Percentiles rank a stretch among this genome's conserved stretches.
These are phyloP conservation scores for Zea mays DNA, from an alignment of 176 grass and related monocot genomes.

Conservation along the genomic window DNA sequence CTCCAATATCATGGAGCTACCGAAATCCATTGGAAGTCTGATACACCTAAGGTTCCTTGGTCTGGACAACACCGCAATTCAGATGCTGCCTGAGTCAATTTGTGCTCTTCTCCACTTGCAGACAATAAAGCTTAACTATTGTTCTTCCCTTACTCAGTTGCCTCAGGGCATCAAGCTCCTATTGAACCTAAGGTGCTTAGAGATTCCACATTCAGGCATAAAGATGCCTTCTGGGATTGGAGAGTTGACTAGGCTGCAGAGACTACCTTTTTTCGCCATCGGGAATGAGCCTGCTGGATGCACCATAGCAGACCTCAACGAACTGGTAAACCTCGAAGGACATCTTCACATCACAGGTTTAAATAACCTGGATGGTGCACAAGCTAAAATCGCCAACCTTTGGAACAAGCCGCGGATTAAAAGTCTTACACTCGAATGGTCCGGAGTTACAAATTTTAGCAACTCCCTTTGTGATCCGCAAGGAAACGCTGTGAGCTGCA, in stretches of 20 bases:
- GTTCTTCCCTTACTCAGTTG: constrained; percentile 39
- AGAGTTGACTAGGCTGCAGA: constrained; percentile 41
- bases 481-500: background rate
- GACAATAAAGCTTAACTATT: constrained; percentile 47
- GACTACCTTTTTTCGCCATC: constrained; percentile 30
- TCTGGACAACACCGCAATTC: constrained; percentile 39
- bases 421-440: constrained; percentile 54
- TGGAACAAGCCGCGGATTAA: constrained; percentile 36
- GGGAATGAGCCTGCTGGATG: constrained; percentile 27
- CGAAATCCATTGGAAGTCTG: constrained; percentile 30
- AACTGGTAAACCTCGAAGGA: constrained; percentile 46
- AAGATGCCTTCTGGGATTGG: constrained; percentile 41
- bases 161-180: constrained; percentile 53
- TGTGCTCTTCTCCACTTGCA: constrained; percentile 48
- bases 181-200: constrained; percentile 41
- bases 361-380: constrained; percentile 31
- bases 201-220: constrained; percentile 35
- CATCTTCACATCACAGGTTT: constrained; percentile 44
- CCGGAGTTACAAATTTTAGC: background rate
- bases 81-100: constrained; percentile 43
- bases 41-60: constrained; percentile 53
- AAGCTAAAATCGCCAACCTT: constrained; percentile 36
- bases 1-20: constrained; percentile 32
- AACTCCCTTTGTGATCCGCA: background rate
- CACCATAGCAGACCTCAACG: constrained; percentile 37